These are phyloP conservation scores for Ensete ventricosum DNA, from an alignment of 176 grass and related monocot species.

Conservation along the genomic window DNA sequence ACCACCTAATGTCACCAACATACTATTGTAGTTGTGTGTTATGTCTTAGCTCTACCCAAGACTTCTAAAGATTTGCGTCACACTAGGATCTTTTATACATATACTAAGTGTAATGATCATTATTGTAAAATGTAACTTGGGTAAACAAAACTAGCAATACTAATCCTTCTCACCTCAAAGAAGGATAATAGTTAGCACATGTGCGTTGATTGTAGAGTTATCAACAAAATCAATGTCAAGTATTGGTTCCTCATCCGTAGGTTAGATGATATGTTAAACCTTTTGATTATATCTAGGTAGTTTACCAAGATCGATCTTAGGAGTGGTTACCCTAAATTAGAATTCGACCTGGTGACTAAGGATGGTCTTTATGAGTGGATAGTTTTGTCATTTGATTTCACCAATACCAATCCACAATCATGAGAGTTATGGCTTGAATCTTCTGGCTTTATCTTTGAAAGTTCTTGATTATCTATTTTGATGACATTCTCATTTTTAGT, in stretches of 20 bases:
- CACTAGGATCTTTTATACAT: too few species aligned
- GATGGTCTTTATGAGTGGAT: background rate
- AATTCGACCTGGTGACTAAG: background rate
- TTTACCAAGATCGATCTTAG: background rate
- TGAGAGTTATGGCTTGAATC: background rate
- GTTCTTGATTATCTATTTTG: background rate
- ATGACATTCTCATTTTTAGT: background rate
- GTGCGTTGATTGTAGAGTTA: background rate
- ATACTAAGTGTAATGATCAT: too few species aligned
- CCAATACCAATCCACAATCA: background rate
- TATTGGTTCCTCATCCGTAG: background rate
- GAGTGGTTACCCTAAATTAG: background rate
- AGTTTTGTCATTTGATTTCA: background rate
- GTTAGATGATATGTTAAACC: background rate
- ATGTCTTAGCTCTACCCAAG: too few species aligned
- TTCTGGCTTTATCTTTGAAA: background rate
- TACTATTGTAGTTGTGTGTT: too few species aligned
- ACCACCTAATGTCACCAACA: too few species aligned
- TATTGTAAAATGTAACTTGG: too few species aligned
- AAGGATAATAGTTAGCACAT: background rate
- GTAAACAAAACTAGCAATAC: too few species aligned
- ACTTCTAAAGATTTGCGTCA: too few species aligned
- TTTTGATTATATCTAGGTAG: background rate
- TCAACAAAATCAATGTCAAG: background rate
- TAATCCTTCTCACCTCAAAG: background rate